phyloP scores from a whole-genome alignment of 2,329 filamentous ascomycete species.

The Penicillium sp. region DNA sequence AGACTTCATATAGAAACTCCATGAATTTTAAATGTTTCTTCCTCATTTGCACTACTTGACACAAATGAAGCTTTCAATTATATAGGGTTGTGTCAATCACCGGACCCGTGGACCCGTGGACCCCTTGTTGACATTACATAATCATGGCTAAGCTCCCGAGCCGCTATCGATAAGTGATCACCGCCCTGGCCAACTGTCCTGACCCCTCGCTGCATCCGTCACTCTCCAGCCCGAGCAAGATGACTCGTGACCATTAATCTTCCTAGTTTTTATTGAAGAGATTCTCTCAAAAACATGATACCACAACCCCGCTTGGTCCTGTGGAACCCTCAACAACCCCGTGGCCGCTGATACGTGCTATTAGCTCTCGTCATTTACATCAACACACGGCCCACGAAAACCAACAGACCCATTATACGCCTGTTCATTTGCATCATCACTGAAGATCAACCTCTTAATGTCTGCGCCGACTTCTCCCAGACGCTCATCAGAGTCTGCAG shows the following conservation, averaged over 20 bases:
- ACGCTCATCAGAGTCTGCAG: constrained; percentile 22
- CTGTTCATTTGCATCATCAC: constrained; percentile 17
- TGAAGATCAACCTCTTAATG: constrained; percentile 15
- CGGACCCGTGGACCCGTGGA: neutral
- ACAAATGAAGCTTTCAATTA: neutral
- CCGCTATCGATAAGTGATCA: constrained; percentile 23
- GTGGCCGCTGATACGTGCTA: constrained; percentile 4
- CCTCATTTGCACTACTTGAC: too few relatives aligned
- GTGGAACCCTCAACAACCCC: constrained; percentile 10
- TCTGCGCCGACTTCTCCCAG: constrained; percentile 21
- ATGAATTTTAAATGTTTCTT: neutral
- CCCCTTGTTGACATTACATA: neutral
- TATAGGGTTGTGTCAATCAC: constrained; percentile 1
- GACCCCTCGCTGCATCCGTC: constrained; percentile 27
- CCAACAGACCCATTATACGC: constrained; percentile 1
- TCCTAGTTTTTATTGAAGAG: constrained; percentile 6
- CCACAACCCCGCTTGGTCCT: constrained; percentile 5
- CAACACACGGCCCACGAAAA: neutral
- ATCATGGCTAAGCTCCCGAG: neutral
- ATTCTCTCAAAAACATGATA: constrained; percentile 7
- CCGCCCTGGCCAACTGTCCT: constrained; percentile 17
- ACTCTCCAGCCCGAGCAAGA: constrained; percentile 4
- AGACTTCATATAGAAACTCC: neutral
- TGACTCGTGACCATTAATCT: constrained; percentile 5
- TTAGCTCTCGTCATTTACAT: neutral